Base-by-base conservation (phyloP, 306 rosid species). In the Acmispon strigosus region DNA sequence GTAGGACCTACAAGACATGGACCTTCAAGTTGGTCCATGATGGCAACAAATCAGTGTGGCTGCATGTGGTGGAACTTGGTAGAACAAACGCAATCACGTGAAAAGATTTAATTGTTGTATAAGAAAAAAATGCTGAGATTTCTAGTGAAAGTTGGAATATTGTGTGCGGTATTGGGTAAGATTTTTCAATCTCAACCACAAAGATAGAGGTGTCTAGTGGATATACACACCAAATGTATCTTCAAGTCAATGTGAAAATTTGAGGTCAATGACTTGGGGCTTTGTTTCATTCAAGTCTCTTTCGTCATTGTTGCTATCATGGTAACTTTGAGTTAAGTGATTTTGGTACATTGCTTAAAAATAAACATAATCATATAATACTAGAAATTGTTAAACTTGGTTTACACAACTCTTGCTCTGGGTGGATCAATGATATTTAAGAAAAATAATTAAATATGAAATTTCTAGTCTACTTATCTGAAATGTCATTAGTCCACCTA, bases 1-100 rank as follows among this genome's bases (percentile, higher is more conserved):
- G 54, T 70, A 27, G 82, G 64, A 29, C 84, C 82, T 58, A 72
- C 73, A 50, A 62, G 60, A 63, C 45, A 51, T 58, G 83, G 59
- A 79, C 74, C 64, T 77, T 39, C 19, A 7, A 50, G 64, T 56
- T 78, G 37, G 64, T 66, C 64, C 69, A 59, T 53, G 56, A 70
- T 67, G 14, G 48, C 51, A 62, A 59, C 60, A 63, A 66, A 3
- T 63, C 18, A 44, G 43, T 45, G 29, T 72, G 63, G 48, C 53
- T 47, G 45, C 74, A 48, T 55, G 44, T 66, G 66, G 66, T 59
- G 20, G 70, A 73, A 66, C 75, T 58, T 42, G 47, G 69, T 50
- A 48, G 61, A 19, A 58, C n/a, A 9, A 8, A 39, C 14, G 22
- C 75, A 58, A 66, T 53, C 64, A 73, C 69, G 47, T 66, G 29